A percentile compares a stretch with the other conserved stretches of the same genome.
These are phyloP conservation scores for Cyberlindnera euphorbiae DNA, from an alignment of 805 yeast species.

Conservation along the genomic window DNA sequence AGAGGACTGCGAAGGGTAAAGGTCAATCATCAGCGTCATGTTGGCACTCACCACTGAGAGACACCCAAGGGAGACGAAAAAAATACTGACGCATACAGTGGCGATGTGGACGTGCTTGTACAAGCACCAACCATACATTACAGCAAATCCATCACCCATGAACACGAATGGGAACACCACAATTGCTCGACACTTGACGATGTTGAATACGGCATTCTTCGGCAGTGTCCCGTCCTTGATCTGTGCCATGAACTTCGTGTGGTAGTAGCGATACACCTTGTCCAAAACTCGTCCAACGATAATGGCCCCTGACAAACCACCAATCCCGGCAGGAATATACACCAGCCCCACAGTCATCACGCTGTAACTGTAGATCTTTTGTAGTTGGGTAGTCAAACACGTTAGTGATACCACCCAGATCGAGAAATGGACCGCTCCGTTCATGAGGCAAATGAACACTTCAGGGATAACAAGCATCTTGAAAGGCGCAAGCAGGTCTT, in stretches of 20 bases:
- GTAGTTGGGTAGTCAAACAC: constrained; percentile 52
- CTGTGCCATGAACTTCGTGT: constrained; percentile 20
- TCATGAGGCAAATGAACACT: constrained; percentile 45
- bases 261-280: constrained; percentile 28
- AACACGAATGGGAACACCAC: constrained; percentile 40
- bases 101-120: constrained; percentile 27
- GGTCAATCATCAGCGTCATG: constrained; percentile 69
- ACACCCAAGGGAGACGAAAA: constrained; percentile 53
- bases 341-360: constrained; percentile 62
- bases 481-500: constrained; percentile 36
- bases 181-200: constrained; percentile 49
- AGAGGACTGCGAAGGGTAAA: constrained; percentile 66
- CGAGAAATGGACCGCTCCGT: constrained; percentile 60
- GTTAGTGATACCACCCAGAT: constrained; percentile 72
- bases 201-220: constrained; percentile 48
- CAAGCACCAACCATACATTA: constrained; percentile 74
- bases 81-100: constrained; percentile 42
- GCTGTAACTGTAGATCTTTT: constrained; percentile 43
- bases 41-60: constrained; percentile 53
- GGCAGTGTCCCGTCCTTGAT: constrained; percentile 64
- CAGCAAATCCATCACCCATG: constrained; percentile 35
- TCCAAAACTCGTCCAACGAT: constrained; percentile 54
- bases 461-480: constrained; percentile 39
- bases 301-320: constrained; percentile 58
- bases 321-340: constrained; percentile 70